Percentiles rank a stretch among this genome's conserved stretches.
Evolutionary conservation across 345 rosid species (phyloP).

Genomic region (Ceriops decandra): DNA sequence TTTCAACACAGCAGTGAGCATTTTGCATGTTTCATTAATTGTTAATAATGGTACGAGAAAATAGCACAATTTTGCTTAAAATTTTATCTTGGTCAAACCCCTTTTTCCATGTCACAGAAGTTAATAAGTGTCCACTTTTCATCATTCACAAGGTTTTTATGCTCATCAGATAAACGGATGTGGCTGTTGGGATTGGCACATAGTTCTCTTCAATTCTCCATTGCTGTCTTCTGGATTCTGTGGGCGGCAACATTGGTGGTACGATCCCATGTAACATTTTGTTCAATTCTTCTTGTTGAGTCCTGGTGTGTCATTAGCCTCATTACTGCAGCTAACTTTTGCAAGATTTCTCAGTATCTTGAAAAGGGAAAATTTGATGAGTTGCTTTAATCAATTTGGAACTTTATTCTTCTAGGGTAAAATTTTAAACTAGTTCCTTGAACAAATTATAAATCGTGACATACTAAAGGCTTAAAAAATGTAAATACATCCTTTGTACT

Average conservation of each 20-base stretch:
- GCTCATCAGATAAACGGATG: constrained; percentile 69
- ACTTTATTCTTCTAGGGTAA: too few relatives aligned
- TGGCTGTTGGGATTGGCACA: constrained; percentile 75
- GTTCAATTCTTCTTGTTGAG: constrained; percentile 8
- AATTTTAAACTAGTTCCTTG: too few relatives aligned
- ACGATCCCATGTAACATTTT: constrained; percentile 19
- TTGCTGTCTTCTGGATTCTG: constrained; percentile 77
- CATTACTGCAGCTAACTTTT: too few relatives aligned
- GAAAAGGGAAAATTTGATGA: too few relatives aligned
- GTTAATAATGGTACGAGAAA: not conserved
- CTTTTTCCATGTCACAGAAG: not conserved
- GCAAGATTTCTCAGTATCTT: too few relatives aligned
- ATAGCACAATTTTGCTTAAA: not conserved
- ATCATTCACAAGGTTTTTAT: constrained; percentile 7
- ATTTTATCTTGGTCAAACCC: not conserved
- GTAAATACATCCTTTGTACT: too few relatives aligned
- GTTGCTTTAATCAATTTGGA: too few relatives aligned
- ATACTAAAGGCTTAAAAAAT: too few relatives aligned
- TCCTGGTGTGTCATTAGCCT: constrained; percentile 4
- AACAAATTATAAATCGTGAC: too few relatives aligned
- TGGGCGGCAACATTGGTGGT: constrained; percentile 97
- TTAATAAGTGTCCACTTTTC: not conserved
- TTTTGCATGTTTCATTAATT: not conserved
- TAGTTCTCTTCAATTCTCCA: constrained; percentile 79
- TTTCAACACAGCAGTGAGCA: not conserved